Conservation (phyloP, 83 land plant species). For the Picea engelmannii region DNA sequence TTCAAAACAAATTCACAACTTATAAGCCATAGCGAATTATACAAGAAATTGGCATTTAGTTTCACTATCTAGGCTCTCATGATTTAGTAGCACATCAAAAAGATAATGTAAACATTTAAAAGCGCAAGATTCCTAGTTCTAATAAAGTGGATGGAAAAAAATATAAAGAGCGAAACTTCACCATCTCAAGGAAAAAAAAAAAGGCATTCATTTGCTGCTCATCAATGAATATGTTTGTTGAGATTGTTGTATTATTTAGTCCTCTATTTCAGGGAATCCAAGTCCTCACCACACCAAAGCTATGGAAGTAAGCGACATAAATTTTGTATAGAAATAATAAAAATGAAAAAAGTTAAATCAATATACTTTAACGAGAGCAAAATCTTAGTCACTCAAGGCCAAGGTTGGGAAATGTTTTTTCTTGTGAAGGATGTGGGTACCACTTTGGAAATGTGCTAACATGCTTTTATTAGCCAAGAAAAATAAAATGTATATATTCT, state of each 20-base stretch:
- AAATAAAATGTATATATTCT: too few relatives aligned
- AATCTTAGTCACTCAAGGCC: background rate
- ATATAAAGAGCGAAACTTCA: constrained; percentile 21
- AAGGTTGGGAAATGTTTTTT: background rate
- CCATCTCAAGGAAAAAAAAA: constrained; percentile 93
- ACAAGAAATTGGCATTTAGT: background rate
- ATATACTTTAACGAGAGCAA: background rate
- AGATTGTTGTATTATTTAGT: constrained; percentile 69
- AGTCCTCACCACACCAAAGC: constrained; percentile 79
- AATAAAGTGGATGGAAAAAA: background rate
- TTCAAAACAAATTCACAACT: background rate
- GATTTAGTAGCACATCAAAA: background rate
- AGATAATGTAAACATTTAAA: background rate
- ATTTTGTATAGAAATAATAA: background rate
- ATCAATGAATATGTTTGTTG: constrained; percentile 87
- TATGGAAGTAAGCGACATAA: background rate
- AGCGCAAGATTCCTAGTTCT: background rate
- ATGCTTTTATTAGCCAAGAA: too few relatives aligned
- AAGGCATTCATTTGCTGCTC: constrained; percentile 96
- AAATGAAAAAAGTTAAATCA: background rate
- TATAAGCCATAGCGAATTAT: background rate
- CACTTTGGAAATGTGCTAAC: too few relatives aligned
- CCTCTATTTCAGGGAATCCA: constrained; percentile 86
- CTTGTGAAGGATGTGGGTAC: background rate
- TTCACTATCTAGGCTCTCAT: background rate